These are phyloP conservation scores for Antitrichia curtipendula DNA, from an alignment of 225 moss, liverwort and hornwort species.

Conservation along the genomic window DNA sequence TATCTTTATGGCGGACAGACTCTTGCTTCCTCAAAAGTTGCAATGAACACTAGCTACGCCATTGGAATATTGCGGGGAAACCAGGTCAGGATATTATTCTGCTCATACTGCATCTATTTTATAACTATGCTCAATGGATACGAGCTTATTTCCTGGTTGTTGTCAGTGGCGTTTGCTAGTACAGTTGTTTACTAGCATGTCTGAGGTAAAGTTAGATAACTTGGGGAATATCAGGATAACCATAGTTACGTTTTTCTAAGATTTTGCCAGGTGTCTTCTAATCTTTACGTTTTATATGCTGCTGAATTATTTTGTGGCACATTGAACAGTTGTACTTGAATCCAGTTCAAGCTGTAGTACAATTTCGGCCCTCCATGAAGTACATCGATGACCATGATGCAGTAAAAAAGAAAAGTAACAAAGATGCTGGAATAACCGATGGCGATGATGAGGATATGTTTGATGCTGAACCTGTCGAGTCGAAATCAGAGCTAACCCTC, in stretches of 20 bases:
- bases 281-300: neutral
- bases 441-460: slow-evolving; percentile 84
- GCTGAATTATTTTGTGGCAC: neutral
- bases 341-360: slow-evolving; percentile 87
- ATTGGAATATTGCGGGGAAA: slow-evolving; percentile 87
- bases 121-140: neutral
- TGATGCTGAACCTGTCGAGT: slow-evolving; percentile 63
- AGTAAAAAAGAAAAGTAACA: slow-evolving; percentile 56
- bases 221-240: neutral
- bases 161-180: neutral
- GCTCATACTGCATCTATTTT: neutral
- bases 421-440: slow-evolving; percentile 41
- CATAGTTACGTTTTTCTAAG: neutral
- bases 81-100: slow-evolving; percentile 37
- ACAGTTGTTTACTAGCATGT: neutral
- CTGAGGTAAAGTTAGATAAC: neutral
- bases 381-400: slow-evolving; percentile 69
- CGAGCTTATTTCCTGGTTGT: neutral
- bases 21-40: slow-evolving; percentile 63
- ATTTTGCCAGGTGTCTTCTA: neutral
- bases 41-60: slow-evolving; percentile 79
- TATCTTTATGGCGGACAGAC: slow-evolving; percentile 28
- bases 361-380: slow-evolving; percentile 93
- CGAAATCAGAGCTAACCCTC: slow-evolving; percentile 55
- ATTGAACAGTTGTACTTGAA: slow-evolving; percentile 73